phyloP scores from a whole-genome alignment of 257 asterid genomes.

The Solanum paucissectum region DNA sequence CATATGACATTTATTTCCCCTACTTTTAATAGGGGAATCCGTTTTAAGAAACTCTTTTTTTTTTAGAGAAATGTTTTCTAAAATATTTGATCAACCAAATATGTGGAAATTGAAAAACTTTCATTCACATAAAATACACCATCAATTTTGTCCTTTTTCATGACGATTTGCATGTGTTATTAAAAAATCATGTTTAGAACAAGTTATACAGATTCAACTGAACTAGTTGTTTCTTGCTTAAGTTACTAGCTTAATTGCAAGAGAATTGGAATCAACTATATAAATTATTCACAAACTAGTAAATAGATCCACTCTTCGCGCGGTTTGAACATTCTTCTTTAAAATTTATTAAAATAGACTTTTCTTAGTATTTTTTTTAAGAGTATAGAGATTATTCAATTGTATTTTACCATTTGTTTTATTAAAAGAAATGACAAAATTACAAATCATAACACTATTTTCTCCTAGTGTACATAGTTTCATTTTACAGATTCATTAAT shows the following conservation, averaged over 20 bases:
- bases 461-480: no score
- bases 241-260: not conserved
- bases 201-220: not conserved
- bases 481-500: no score
- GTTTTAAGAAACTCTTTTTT: not conserved
- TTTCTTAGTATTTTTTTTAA: no score
- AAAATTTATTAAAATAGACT: no score
- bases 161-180: not conserved
- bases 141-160: not conserved
- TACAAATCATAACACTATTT: no score
- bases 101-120: not conserved
- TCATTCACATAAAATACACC: not conserved
- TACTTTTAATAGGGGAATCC: not conserved
- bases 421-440: no score
- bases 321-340: no score
- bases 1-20: rapidly evolving
- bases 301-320: no score
- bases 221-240: not conserved
- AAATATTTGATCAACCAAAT: not conserved
- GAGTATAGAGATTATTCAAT: no score
- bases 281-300: not conserved
- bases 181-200: not conserved
- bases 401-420: no score
- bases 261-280: not conserved
- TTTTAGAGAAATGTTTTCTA: not conserved